Evolutionary conservation across 139 green algal genomes (phyloP), one percentile per base, ranked within the genome.

Genomic region (Closterium sp.): DNA sequence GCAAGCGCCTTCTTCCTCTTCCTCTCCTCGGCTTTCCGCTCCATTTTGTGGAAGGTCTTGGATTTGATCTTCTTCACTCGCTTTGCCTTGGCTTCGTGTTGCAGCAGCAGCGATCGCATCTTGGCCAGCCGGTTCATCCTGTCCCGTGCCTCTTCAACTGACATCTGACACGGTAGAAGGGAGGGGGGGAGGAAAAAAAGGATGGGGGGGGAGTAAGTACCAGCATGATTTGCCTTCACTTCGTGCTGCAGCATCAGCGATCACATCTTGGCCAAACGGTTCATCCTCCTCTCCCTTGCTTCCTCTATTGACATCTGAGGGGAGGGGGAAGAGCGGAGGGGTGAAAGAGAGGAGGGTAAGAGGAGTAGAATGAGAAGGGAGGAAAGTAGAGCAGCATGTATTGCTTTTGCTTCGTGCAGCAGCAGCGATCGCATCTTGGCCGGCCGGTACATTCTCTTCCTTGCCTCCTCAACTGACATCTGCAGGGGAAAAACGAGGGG

Each of bases 351-450:
- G 43, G 43, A 69, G 8, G 43, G 43, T 12, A 69, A 2, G 43
- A 16, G 38, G 3, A 66, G 2, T n/a, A n/a, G n/a, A n/a, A n/a
- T n/a, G n/a, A n/a, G n/a, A n/a, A n/a, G n/a, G n/a, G n/a, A n/a
- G n/a, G n/a, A n/a, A n/a, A n/a, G n/a, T n/a, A n/a, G n/a, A n/a
- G n/a, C n/a, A n/a, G n/a, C n/a, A n/a, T n/a, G n/a, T n/a, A n/a
- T 97, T 33, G 96, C 93, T 94, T 98, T 98, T 69, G 95, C 84
- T 96, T 99, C 97, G 87, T 98, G 97, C 93, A 98, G 98, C 66
- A 99, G 95, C 93, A 99, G 33, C n/a, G 33, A 92, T 21, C 93
- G 90, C 94, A 95, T 95, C 55, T 90, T 87, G 33, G 94, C 94
- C 3, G 95, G 93, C 23, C 95, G 85, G 95, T 96, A 95, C 28